Evolutionary conservation across 1,284 basidiomycete genomes (phyloP).

Genomic region (Ceratobasidium papillatum): DNA sequence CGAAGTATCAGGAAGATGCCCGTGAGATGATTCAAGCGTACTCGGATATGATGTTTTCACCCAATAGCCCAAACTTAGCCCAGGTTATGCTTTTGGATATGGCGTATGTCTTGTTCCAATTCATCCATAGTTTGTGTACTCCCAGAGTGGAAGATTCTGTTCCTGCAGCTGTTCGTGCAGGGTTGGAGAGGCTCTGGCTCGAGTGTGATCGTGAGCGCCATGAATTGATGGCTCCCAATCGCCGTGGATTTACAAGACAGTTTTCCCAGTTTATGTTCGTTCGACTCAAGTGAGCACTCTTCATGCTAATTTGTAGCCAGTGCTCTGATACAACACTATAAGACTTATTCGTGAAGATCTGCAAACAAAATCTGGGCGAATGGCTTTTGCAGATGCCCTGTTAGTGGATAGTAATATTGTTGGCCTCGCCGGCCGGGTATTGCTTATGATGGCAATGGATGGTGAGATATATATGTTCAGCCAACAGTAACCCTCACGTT

Average conservation of each 20-base stretch:
- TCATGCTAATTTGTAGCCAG: not conserved
- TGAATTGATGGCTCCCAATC: not conserved
- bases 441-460: not conserved
- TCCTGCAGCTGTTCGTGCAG: not conserved
- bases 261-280: not conserved
- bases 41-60: not conserved
- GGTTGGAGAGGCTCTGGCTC: not conserved
- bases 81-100: constrained; percentile 5
- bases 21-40: not conserved
- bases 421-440: not conserved
- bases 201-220: constrained; percentile 15
- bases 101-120: not conserved
- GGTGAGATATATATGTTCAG: not conserved
- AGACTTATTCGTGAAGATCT: not conserved
- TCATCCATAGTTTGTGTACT: not conserved
- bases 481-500: not conserved
- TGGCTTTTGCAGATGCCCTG: not conserved
- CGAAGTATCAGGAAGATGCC: not conserved
- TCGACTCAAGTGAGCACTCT: not conserved
- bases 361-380: not conserved
- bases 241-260: not conserved
- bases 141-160: not conserved
- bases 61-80: not conserved
- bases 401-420: not conserved
- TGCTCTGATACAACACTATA: not conserved